Base-by-base conservation (phyloP, 2,329 filamentous ascomycete genomes). In the Sporothrix dimorphospora region DNA sequence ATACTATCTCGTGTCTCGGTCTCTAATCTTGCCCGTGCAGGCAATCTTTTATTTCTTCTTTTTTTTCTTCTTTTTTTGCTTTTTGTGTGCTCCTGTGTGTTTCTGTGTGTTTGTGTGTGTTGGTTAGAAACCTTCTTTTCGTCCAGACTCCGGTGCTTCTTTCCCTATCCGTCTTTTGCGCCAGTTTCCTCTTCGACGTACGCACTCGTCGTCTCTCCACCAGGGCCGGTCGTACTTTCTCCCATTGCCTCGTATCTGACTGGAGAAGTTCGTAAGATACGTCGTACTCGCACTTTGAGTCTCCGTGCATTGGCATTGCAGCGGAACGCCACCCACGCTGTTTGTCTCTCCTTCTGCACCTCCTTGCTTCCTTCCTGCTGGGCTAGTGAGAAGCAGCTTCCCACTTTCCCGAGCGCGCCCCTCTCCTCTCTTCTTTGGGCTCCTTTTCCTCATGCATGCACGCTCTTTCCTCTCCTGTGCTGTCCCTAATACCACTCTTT, bases 311-410 rank as follows among this genome's bases (percentile, higher is more conserved):
- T 34, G 4, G 42, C 38, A 45, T 65, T 66, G 63, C 63, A 30
- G 49, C 63, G 27, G 19, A 65, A 65, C 45, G 24, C 27, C 6
- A 59, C 57, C 42, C 24, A 51, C 42, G 65, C 45, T 24, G 27
- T 69, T 69, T 53, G 49, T 69, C 67, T 45, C 55, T 70, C 42
- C 38, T 63, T n/a, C 55, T 51, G 16, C 65, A 51, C 70, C 70
- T 71, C 70, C 70, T 71, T 72, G 55, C 53, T 73, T 69, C 63
- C 53, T 51, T 40, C 61, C 63, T 40, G n/a, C 30, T 71, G 40
- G 38, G 34, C 47, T 71, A 73, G 65, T 42, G 34, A 19, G n/a
- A 34, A 21, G 24, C 51, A 38, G 61, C 63, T 65, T 71, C 53
- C 71, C 68, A 72, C 61, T 69, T 65, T 59, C 57, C 53, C 27